phyloP scores from a whole-genome alignment of 192 early-diverging fungal genomes.

The Paraglomus brasilianum region DNA sequence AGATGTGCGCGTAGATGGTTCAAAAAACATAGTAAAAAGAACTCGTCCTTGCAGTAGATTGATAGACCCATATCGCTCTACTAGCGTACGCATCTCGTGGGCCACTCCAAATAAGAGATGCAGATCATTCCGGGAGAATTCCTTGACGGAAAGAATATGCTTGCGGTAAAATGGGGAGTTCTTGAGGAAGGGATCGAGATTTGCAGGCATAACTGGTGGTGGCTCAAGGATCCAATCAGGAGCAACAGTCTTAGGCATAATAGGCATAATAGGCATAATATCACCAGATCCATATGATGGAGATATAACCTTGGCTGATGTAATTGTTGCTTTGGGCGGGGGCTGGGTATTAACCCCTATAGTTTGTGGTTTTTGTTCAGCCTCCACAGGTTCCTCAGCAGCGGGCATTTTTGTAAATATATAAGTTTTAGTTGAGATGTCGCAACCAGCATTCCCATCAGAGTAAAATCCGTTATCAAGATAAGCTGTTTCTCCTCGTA shows the following conservation, averaged over 20 bases:
- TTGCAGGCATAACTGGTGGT: conserved; percentile 21
- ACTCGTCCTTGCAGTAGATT: conserved; percentile 88
- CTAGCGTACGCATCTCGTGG: conserved; percentile 93
- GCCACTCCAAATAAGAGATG: conserved; percentile 95
- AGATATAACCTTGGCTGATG: conserved; percentile 30
- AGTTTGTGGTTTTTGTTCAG: conserved; percentile 9
- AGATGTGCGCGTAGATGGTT: conserved; percentile 93
- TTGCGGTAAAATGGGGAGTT: conserved; percentile 89
- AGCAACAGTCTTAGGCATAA: conserved; percentile 33
- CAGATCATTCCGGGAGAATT: conserved; percentile 91
- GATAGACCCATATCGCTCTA: conserved; percentile 85
- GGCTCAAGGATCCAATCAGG: conserved; percentile 26
- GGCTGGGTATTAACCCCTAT: conserved; percentile 9
- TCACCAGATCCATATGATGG: conserved; percentile 36
- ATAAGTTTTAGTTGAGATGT: conserved; percentile 46
- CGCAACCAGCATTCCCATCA: conserved; percentile 44
- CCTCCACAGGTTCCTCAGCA: conserved; percentile 16
- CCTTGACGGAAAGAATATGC: conserved; percentile 87
- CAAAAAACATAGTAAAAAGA: conserved; percentile 94
- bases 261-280: background rate
- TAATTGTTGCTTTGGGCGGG: conserved; percentile 9
- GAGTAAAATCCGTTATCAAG: conserved; percentile 72
- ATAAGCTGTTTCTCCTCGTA: conserved; percentile 80
- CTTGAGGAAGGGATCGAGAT: conserved; percentile 54
- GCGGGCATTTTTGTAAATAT: conserved; percentile 35